Evolutionary conservation across 192 early-diverging fungal species (phyloP), one percentile per base, ranked within the genome.

Genomic region (Gamsiella multidivaricata): DNA sequence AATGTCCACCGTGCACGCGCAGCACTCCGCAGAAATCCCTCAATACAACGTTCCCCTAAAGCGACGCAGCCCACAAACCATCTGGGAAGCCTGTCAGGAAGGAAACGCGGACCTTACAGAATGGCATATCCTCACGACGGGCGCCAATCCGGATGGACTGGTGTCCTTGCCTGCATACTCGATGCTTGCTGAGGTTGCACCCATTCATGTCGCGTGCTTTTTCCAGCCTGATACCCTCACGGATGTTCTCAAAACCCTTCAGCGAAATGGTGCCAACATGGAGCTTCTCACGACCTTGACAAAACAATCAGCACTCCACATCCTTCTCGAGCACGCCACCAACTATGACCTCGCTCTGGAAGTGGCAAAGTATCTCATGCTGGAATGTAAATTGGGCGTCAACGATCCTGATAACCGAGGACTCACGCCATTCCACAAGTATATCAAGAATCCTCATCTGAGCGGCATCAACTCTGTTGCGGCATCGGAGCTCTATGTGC

Each of bases 1-100:
- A 23, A 20, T 59, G 18, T 78, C 74, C 18, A 78, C 65, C n/a
- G 64, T 69, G 59, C 17, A 29, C 15, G 20, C 46, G 0, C 45
- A 39, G 34, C 60, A 69, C 29, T 57, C 65, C 3, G 33, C 52
- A 2, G 66, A 78, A 60, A 31, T 63, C 9, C 65, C 66, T 29
- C 42, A 62, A 34, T 39, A 42, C 39, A 78, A 66, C n/a, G 22
- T 55, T 8, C 32, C 22, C 6, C 53, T 28, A 22, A 78, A 59
- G 33, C 20, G 66, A 42, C 58, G 66, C 12, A 57, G 55, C 32
- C 54, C 65, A 4, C 60, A 64, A 15, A 61, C 60, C 0, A 69
- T 78, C 25, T 78, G 74, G 74, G 74, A 78, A 32, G 74, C 74
- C 15, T 63, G 65, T 28, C 65, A 78, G 45, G 74, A 78, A 42